Conservation (phyloP, 345 rosid species). For the Aquilaria sinensis region DNA sequence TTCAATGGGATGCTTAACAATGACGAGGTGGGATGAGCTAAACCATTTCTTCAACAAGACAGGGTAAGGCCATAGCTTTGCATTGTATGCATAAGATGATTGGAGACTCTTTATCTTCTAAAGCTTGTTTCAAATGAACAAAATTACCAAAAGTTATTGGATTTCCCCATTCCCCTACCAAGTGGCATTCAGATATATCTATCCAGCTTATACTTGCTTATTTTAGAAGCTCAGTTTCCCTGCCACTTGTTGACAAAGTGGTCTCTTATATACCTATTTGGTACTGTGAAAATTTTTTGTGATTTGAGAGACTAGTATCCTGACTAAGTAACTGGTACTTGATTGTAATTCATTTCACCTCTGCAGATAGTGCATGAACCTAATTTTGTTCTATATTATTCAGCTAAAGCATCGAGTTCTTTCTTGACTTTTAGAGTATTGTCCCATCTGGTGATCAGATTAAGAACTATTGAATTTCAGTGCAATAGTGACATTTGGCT, state of each 20-base stretch:
- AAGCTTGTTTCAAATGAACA: background rate
- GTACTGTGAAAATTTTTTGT: no score
- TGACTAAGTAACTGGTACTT: no score
- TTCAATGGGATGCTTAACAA: conserved; percentile 85
- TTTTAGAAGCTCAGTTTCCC: background rate
- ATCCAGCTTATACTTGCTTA: background rate
- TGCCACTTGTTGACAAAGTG: no score
- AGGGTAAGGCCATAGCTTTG: conserved; percentile 43
- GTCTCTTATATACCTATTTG: no score
- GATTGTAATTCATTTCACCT: no score
- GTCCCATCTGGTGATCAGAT: background rate
- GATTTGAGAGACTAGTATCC: no score
- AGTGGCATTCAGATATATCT: background rate
- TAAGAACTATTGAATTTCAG: conserved; percentile 30
- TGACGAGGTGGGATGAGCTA: conserved; percentile 93
- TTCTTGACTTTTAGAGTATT: no score
- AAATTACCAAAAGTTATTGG: background rate
- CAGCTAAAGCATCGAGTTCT: no score
- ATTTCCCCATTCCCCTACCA: background rate
- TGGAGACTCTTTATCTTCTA: background rate
- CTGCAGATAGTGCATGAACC: no score
- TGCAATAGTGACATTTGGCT: conserved; percentile 70
- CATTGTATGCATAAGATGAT: background rate
- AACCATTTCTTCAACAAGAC: conserved; percentile 49
- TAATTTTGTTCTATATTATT: no score